phyloP scores from a whole-genome alignment of 2,329 filamentous ascomycete species.

The Alternaria postmessia region DNA sequence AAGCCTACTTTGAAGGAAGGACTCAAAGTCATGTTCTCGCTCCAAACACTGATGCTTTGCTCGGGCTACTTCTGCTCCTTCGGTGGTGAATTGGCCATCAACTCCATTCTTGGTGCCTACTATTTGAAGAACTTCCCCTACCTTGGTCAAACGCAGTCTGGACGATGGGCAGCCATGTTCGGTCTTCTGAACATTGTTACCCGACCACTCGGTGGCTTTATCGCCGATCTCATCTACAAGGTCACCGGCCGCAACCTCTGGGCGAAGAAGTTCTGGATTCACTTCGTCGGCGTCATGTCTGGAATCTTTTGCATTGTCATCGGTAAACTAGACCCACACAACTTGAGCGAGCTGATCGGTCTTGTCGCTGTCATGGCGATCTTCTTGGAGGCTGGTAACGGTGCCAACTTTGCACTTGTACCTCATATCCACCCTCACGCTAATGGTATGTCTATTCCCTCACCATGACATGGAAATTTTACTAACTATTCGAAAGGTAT shows the following conservation, averaged over 20 bases:
- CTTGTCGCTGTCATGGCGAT: conserved; percentile 79
- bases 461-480: background rate
- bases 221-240: conserved; percentile 65
- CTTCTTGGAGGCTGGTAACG: conserved; percentile 86
- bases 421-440: conserved; percentile 85
- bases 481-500: conserved; percentile 52
- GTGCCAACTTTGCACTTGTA: conserved; percentile 84
- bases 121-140: conserved; percentile 64
- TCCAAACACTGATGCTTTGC: conserved; percentile 62
- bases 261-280: conserved; percentile 70
- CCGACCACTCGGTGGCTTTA: conserved; percentile 70
- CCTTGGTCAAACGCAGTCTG: conserved; percentile 63
- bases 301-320: conserved; percentile 70
- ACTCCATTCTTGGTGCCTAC: conserved; percentile 67
- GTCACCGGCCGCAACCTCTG: conserved; percentile 60
- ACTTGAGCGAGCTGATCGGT: conserved; percentile 73
- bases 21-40: conserved; percentile 68
- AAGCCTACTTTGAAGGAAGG: conserved; percentile 69
- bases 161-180: conserved; percentile 75
- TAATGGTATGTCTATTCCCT: conserved; percentile 65
- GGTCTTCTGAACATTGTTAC: conserved; percentile 76
- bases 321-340: conserved; percentile 68
- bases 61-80: conserved; percentile 68
- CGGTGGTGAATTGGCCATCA: conserved; percentile 67
- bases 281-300: conserved; percentile 63